phyloP scores from a whole-genome alignment of 139 green algal species.

The Micractinium conductrix region DNA sequence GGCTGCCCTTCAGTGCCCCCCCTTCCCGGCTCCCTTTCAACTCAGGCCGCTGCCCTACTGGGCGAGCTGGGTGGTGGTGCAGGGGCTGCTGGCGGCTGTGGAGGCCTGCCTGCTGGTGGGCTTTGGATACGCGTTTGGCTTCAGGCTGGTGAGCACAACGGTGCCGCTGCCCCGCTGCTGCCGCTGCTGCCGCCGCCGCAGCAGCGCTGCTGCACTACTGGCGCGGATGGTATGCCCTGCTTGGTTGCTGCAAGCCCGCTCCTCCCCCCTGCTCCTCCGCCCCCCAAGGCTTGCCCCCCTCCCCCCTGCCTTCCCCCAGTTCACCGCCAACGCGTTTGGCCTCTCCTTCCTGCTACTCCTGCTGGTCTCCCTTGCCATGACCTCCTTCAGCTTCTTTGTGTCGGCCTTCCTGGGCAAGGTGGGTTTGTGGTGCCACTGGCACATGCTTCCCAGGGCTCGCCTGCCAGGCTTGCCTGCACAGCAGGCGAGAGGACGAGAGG shows the following conservation, averaged over 20 bases:
- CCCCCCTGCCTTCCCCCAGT: slow-evolving; percentile 30
- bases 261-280: no score
- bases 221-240: no score
- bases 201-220: no score
- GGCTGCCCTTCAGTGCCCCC: no score
- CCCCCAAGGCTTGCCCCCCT: no score
- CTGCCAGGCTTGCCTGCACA: no score
- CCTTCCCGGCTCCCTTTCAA: no score
- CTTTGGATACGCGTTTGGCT: slow-evolving; percentile 42
- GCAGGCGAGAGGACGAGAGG: no score
- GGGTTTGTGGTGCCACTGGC: neutral
- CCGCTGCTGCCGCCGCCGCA: no score
- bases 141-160: slow-evolving; percentile 11
- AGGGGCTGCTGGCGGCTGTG: slow-evolving; percentile 32
- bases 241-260: no score
- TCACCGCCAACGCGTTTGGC: slow-evolving; percentile 66
- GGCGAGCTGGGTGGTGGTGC: slow-evolving; percentile 35
- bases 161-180: no score
- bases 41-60: slow-evolving; percentile 32
- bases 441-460: no score
- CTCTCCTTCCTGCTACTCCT: slow-evolving; percentile 69
- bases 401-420: slow-evolving; percentile 56
- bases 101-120: slow-evolving; percentile 43
- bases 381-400: slow-evolving; percentile 68
- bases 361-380: slow-evolving; percentile 61